Evolutionary conservation across 768 basidiomycete genomes (phyloP), one percentile per base, ranked within the genome.

Genomic region (Suillus tomentosus): DNA sequence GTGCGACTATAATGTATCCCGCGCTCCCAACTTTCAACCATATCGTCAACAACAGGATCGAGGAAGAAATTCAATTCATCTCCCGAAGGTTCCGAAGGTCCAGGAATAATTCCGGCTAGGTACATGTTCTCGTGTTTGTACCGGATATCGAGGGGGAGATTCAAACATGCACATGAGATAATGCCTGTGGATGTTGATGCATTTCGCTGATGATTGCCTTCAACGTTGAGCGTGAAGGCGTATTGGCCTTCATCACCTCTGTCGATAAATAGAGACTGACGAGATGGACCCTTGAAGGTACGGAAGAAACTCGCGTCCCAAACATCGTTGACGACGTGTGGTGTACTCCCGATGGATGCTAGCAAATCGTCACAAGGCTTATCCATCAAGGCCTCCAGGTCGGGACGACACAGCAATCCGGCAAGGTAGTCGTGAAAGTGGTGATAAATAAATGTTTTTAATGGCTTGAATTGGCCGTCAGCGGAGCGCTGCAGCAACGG

Each of bases 11-110:
- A 47, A 47, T 0, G 5, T 47, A 47, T 47, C 0, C 47, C 11
- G 0, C 1, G n/a, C 0, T 47, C 47, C 47, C n/a, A 47, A 47
- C 47, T 47, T 47, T 47, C 47, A 22, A 68, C 37, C 67, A 75
- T 62, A 31, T 73, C 73, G 14, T 77, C 66, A 22, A 80, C 64
- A 0, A 81, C 48, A 2, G 73, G 77, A 6, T 67, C 51, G 3
- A 74, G 54, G 56, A 75, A 77, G 40, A 69, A 62, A 50, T 80
- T 80, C 19, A 78, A 67, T 27, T 75, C 37, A 0, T 76, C 68
- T 11, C 64, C 36, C 11, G 43, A 45, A 7, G 31, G 31, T 31
- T 6, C 31, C 11, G 47, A 45, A 7, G 31, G 31, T 31, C 31
- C 5, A 31, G 5, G 31, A 1, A 31, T 31, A 3, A 37, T 37